Evolutionary conservation across 768 basidiomycete genomes (phyloP), one percentile per base, ranked within the genome.

Genomic region (Nidula microcarpa): DNA sequence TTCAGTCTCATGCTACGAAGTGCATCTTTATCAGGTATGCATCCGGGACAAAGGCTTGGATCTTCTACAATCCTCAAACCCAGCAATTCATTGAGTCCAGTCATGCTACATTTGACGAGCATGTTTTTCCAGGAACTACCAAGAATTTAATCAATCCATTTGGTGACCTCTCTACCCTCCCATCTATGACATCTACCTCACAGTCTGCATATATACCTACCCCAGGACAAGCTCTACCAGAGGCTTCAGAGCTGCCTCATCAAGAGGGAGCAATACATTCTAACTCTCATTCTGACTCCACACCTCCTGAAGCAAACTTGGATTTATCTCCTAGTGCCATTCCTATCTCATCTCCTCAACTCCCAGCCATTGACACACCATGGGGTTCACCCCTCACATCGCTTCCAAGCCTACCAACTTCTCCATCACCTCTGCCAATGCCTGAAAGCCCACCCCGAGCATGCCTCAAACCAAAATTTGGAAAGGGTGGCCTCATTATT

Each of bases 11-110:
- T 13, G 55, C 58, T 5, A 43, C 56, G 16, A 60, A 62, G 30
- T 64, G 65, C 13, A 56, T 70, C 1, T 69, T 72, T 47, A 45
- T 71, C 43, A 69, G 66, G 0, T 74, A 72, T 44, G 57, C 61
- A 0, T 35, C 43, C 6, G 59, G 59, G 0, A 46, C 58, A 3
- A 58, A 62, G 17, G 66, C 60, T 0, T 71, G 67, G 65, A 32
- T 49, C 8, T 65, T 70, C 51, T 72, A 58, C 37, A 52, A 68
- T 9, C 62, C 64, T 1, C 48, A 44, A 11, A 59, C 55, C 0
- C 55, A 56, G 30, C 56, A 57, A 49, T 49, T 56, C 1, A 33
- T 66, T 8, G 62, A 63, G 30, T 64, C 61, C 17, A 48, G 55
- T 13, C 56, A 58, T 47, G 66, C 67, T 39, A 57, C 60, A 2